Evolutionary conservation across 148 eudicot species (phyloP), one percentile per base, ranked within the genome.

Genomic region (Nepenthes mirabilis): DNA sequence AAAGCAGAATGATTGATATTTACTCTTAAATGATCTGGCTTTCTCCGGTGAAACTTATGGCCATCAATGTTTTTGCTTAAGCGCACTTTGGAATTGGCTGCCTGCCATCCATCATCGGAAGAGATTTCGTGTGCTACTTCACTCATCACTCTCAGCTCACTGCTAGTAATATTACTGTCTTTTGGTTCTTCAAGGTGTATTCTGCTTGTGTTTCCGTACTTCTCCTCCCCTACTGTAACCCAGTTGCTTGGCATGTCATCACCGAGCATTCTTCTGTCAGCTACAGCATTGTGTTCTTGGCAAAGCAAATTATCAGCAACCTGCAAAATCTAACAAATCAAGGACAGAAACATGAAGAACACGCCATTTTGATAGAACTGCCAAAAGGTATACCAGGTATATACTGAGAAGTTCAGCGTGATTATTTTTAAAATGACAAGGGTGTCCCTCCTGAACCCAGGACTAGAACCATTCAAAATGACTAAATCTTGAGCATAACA

Each of bases 81-180:
- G 43, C 95, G 80, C 58, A 74, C 72, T 63, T 81, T 94, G 11
- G 99, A 67, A 72, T 69, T 89, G 45, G 99, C 99, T 76, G 87
- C 97, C 69, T 87, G 95, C 97, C 99, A 94, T 47, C 99, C 97
- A 65, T 94, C 95, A 62, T 94, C 90, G 1, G 95, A 82, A 61
- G 60, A 79, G 11, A 71, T 69, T 48, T 77, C 86, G 63, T 79
- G 74, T 40, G 60, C 62, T 47, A 59, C 56, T 67, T 80, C 87
- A 45, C 64, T 72, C n/a, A 10, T 56, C 57, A 74, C 57, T 23
- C 49, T 43, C 54, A 43, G 68, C 36, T 82, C 87, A 49, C 55
- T n/a, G 55, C 37, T 34, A 67, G 69, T 63, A 47, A 70, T 63
- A 58, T 66, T 65, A 53, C 45, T 52, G 45, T 52, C 57, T 45